phyloP scores from a whole-genome alignment of 495 filamentous ascomycete species.

The Chaetomium cochliodes region DNA sequence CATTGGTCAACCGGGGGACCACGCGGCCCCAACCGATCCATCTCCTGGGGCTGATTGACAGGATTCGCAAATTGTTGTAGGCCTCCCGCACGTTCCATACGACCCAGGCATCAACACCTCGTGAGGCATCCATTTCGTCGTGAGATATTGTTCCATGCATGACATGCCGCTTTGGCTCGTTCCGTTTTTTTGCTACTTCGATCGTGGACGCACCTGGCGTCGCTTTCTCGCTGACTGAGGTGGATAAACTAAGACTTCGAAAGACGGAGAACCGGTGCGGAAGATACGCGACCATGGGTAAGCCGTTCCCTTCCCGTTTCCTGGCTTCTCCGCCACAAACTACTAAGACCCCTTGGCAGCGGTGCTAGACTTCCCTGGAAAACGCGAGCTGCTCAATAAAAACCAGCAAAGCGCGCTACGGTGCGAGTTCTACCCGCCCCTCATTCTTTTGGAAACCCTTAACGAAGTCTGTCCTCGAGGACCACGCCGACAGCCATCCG shows the following conservation, averaged over 20 bases:
- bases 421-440: slow-evolving; percentile 10
- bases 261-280: no score
- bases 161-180: no score
- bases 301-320: neutral
- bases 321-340: neutral
- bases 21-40: neutral
- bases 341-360: neutral
- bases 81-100: neutral
- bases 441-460: slow-evolving; percentile 17
- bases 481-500: neutral
- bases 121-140: no score
- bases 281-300: neutral
- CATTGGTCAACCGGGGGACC: neutral
- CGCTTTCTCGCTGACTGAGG: no score
- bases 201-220: no score
- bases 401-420: slow-evolving; percentile 10
- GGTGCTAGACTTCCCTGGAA: slow-evolving; percentile 13
- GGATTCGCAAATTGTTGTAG: neutral
- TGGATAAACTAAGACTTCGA: no score
- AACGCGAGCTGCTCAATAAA: neutral
- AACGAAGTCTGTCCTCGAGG: slow-evolving; percentile 17
- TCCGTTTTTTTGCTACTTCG: no score
- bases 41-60: neutral
- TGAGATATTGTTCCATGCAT: no score
- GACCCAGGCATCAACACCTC: neutral